phyloP scores from a whole-genome alignment of 1,139 yeast genomes.

The Yamadazyma dushanensis region DNA sequence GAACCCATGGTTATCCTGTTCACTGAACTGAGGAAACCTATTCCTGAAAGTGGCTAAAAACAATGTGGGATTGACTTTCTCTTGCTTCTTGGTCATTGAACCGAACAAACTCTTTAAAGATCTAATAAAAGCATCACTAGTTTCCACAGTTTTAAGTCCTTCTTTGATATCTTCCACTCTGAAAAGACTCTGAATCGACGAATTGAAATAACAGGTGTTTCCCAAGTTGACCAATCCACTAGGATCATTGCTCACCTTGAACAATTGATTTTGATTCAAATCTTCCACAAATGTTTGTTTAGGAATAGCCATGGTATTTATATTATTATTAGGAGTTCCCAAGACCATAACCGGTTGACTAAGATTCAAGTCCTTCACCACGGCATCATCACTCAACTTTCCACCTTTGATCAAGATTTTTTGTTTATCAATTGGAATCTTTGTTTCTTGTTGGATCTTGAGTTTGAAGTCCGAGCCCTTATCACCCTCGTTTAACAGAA shows the following conservation, averaged over 20 bases:
- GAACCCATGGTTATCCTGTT: constrained; percentile 64
- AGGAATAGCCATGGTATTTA: constrained; percentile 59
- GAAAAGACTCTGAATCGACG: constrained; percentile 79
- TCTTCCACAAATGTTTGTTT: constrained; percentile 71
- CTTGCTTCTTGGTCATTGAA: constrained; percentile 49
- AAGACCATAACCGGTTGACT: constrained; percentile 80
- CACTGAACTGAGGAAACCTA: constrained; percentile 86
- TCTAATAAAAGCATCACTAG: constrained; percentile 18
- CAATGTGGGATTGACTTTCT: constrained; percentile 56
- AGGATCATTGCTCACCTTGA: constrained; percentile 53
- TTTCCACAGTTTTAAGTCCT: constrained; percentile 23
- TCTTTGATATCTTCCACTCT: constrained; percentile 60
- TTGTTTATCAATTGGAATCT: constrained; percentile 84
- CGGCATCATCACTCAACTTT: constrained; percentile 69
- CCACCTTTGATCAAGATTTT: constrained; percentile 90
- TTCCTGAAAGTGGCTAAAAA: constrained; percentile 65
- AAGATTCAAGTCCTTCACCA: constrained; percentile 45
- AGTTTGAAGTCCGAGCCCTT: constrained; percentile 71
- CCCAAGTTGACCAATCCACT: constrained; percentile 87
- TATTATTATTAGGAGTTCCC: constrained; percentile 80
- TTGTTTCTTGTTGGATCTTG: constrained; percentile 70
- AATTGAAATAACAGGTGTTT: constrained; percentile 91
- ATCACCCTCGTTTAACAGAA: constrained; percentile 56
- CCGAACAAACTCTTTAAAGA: constrained; percentile 45
- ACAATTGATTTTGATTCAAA: constrained; percentile 46